Percentiles rank a stretch among this genome's conserved stretches.
Conservation (phyloP, 352 stramenopile species). For the Pythium pyrilobum region DNA sequence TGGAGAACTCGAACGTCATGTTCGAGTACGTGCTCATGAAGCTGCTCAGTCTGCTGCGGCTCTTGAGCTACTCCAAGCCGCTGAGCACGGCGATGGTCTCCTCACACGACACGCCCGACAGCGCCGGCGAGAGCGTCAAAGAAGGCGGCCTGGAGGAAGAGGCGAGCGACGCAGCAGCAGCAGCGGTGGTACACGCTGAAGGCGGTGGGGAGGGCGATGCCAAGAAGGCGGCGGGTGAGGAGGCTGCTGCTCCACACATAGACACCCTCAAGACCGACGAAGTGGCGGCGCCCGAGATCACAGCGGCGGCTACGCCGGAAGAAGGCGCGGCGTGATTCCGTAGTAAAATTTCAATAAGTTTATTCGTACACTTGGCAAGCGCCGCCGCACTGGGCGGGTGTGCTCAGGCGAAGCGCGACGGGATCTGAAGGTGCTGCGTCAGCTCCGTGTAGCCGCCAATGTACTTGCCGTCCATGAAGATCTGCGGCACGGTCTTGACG, state of each 20-base stretch:
- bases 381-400: not conserved
- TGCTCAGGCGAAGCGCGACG: slow-evolving; percentile 44
- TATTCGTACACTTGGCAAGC: slow-evolving; percentile 7
- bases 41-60: slow-evolving; percentile 53
- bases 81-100: slow-evolving; percentile 11
- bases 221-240: slow-evolving; percentile 1
- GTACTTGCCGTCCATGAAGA: slow-evolving; percentile 74
- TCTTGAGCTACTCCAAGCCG: slow-evolving; percentile 73
- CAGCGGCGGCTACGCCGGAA: not conserved
- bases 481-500: slow-evolving; percentile 75
- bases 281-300: slow-evolving; percentile 3
- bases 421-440: slow-evolving; percentile 49
- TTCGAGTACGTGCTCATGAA: slow-evolving; percentile 75
- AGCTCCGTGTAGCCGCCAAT: slow-evolving; percentile 78
- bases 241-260: not conserved
- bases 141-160: not conserved
- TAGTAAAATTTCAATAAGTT: slow-evolving; percentile 1
- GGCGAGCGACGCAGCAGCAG: not conserved
- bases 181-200: not conserved
- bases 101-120: too few species aligned
- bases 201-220: not conserved
- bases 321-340: too few species aligned
- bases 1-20: slow-evolving; percentile 78
- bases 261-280: slow-evolving; percentile 15
- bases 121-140: not conserved